Conservation (phyloP, 345 rosid genomes). For the Linum tenue region DNA sequence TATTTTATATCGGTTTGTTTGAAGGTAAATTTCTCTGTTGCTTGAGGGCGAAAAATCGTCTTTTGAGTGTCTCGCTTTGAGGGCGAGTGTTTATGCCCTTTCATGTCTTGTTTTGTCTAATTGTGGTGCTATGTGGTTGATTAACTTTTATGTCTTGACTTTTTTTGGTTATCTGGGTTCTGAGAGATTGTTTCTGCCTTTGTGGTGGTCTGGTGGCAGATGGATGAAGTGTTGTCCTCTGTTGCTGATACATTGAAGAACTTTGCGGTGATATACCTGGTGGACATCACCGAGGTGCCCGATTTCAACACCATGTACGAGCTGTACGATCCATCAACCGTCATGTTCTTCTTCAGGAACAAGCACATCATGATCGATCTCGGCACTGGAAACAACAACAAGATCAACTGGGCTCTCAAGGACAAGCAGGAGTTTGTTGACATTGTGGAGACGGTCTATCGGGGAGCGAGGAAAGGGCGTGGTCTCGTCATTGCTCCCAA, state of each 20-base stretch:
- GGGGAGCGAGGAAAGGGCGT: slow-evolving; percentile 89
- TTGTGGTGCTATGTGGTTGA: too few species aligned
- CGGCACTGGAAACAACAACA: slow-evolving; percentile 95
- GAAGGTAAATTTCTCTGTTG: too few species aligned
- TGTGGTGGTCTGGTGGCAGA: slow-evolving; percentile 25
- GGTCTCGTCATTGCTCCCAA: slow-evolving; percentile 94
- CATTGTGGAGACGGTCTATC: slow-evolving; percentile 77
- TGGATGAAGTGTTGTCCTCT: slow-evolving; percentile 84
- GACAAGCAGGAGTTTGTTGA: slow-evolving; percentile 95
- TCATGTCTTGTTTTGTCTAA: background rate
- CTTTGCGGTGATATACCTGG: slow-evolving; percentile 90
- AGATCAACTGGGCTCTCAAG: slow-evolving; percentile 96
- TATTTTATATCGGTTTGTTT: too few species aligned
- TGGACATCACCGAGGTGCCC: slow-evolving; percentile 83
- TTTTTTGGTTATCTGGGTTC: background rate
- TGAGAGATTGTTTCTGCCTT: background rate
- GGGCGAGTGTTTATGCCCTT: background rate
- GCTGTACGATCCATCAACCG: slow-evolving; percentile 81
- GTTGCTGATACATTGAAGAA: slow-evolving; percentile 95
- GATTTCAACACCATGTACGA: slow-evolving; percentile 96
- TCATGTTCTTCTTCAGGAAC: slow-evolving; percentile 98
- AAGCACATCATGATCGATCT: slow-evolving; percentile 98
- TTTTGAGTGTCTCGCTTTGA: too few species aligned
- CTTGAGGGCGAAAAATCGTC: too few species aligned
- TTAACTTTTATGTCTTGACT: background rate